Evolutionary conservation across 176 grass and related monocot species (phyloP).

Genomic region (Triticum dicoccoides): DNA sequence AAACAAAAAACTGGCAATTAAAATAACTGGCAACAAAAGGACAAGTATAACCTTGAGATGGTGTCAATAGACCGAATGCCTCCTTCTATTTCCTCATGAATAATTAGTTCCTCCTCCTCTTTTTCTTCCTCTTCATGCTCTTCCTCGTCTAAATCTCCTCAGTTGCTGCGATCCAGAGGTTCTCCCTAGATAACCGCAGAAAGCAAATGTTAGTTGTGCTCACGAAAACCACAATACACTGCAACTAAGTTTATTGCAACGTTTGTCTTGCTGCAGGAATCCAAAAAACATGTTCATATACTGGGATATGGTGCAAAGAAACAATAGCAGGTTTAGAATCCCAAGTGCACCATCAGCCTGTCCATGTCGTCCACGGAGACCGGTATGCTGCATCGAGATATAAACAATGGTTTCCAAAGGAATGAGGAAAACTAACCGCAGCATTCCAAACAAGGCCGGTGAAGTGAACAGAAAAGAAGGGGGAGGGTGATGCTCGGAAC

Average conservation of each 20-base stretch:
- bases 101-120: too few relatives aligned
- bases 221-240: too few relatives aligned
- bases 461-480: neutral
- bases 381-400: slow-evolving; percentile 45
- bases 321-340: neutral
- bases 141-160: slow-evolving; percentile 50
- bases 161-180: slow-evolving; percentile 66
- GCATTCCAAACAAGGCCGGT: neutral
- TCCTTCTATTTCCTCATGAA: slow-evolving; percentile 48
- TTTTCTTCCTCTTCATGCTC: too few relatives aligned
- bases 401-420: neutral
- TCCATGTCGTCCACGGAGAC: slow-evolving; percentile 46
- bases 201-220: too few relatives aligned
- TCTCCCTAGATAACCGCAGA: slow-evolving; percentile 44
- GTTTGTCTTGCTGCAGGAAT: too few relatives aligned
- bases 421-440: neutral
- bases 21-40: neutral
- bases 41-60: slow-evolving; percentile 47
- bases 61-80: slow-evolving; percentile 66
- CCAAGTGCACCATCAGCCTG: slow-evolving; percentile 36
- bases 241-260: too few relatives aligned
- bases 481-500: neutral
- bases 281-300: too few relatives aligned
- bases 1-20: neutral
- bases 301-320: too few relatives aligned